A percentile compares a stretch with the other conserved stretches of the same genome.
These are phyloP conservation scores for Herpotrichia juniperi DNA, from an alignment of 2,329 filamentous ascomycete genomes.

Conservation along the genomic window DNA sequence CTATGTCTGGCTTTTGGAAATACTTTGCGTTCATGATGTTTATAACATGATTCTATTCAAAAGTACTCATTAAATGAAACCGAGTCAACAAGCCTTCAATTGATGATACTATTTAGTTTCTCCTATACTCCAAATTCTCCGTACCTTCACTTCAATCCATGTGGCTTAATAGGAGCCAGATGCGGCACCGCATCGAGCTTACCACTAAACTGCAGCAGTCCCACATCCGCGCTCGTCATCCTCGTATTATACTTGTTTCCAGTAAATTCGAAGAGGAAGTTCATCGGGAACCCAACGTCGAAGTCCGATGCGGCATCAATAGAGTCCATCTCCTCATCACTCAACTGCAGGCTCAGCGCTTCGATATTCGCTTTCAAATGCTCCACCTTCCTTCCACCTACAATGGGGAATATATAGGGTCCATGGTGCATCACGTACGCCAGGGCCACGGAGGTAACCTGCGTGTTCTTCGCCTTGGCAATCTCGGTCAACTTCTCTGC, in stretches of 20 bases:
- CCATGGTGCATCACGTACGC: conserved; percentile 76
- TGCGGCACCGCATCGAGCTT: conserved; percentile 32
- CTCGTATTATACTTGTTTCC: conserved; percentile 32
- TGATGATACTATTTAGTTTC: too few species aligned
- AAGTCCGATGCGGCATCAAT: conserved; percentile 61
- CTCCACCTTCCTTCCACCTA: conserved; percentile 74
- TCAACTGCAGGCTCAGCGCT: conserved; percentile 58
- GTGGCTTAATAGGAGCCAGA: conserved; percentile 33
- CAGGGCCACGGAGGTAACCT: conserved; percentile 66
- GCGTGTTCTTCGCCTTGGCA: conserved; percentile 59
- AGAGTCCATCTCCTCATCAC: conserved; percentile 58
- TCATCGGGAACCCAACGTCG: conserved; percentile 62
- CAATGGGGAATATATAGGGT: conserved; percentile 75
- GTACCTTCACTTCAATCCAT: conserved; percentile 30
- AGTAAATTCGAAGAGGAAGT: conserved; percentile 47
- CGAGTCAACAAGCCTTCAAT: too few species aligned
- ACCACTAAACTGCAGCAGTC: conserved; percentile 33
- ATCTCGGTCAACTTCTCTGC: conserved; percentile 65
- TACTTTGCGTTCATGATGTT: too few species aligned
- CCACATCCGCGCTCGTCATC: conserved; percentile 36
- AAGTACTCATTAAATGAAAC: too few species aligned
- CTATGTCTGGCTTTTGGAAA: too few species aligned
- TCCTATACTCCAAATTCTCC: too few species aligned
- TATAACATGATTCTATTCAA: too few species aligned
- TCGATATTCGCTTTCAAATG: conserved; percentile 71